Evolutionary conservation across 768 basidiomycete species (phyloP).

Genomic region (Crepidotus variabilis): DNA sequence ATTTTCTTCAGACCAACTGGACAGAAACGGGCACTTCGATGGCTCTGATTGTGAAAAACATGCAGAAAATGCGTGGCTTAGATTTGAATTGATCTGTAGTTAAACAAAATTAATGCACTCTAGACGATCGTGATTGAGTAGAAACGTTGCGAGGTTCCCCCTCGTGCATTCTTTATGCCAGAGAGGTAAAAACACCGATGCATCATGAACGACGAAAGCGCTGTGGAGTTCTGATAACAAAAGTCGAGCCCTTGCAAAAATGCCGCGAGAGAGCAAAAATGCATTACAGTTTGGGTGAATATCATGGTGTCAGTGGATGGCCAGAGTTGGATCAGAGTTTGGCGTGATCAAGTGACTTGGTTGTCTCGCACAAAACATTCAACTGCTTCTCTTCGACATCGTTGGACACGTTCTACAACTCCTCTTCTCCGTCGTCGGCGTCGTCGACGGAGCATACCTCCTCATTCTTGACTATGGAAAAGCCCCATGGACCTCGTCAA

Average conservation of each 20-base stretch:
- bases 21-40: no score
- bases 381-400: background rate
- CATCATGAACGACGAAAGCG: no score
- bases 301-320: no score
- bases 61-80: background rate
- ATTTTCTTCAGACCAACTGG: no score
- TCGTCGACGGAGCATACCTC: conserved; percentile 9
- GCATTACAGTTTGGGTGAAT: no score
- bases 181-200: no score
- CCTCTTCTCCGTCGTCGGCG: conserved; percentile 11
- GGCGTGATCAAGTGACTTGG: conserved; percentile 4
- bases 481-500: conserved; percentile 52
- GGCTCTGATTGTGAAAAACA: no score
- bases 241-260: no score
- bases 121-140: background rate
- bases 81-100: background rate
- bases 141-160: background rate
- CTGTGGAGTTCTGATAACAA: no score
- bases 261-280: no score
- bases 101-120: background rate
- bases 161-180: no score
- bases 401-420: background rate
- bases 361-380: background rate
- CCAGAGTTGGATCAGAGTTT: background rate
- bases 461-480: conserved; percentile 34